Conservation (phyloP, 352 stramenopile genomes). For the Pythium volutum region DNA sequence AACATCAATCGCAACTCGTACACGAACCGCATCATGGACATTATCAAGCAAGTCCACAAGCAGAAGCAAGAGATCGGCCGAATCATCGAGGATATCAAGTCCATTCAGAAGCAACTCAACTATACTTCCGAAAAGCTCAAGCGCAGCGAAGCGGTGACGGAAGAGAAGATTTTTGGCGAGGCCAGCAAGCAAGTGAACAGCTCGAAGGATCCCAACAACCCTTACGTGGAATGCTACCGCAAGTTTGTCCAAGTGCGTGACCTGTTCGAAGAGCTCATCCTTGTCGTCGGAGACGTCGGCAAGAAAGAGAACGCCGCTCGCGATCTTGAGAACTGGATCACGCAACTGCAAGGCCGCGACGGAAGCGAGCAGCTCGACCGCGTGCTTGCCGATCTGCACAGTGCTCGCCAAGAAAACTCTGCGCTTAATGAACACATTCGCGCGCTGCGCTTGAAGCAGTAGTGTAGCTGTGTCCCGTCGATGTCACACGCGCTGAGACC, state of each 20-base stretch:
- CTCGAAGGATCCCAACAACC: slow-evolving; percentile 23
- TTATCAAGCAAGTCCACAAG: slow-evolving; percentile 89
- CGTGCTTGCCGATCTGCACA: slow-evolving; percentile 69
- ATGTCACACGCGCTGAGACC: not conserved
- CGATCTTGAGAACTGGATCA: slow-evolving; percentile 84
- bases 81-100: slow-evolving; percentile 75
- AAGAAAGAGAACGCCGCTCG: slow-evolving; percentile 74
- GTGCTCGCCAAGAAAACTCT: slow-evolving; percentile 68
- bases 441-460: slow-evolving; percentile 12
- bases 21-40: slow-evolving; percentile 88
- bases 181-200: slow-evolving; percentile 30
- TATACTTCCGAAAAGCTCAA: slow-evolving; percentile 74
- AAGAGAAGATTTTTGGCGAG: slow-evolving; percentile 81
- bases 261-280: slow-evolving; percentile 81
- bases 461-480: not conserved
- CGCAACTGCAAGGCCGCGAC: slow-evolving; percentile 71
- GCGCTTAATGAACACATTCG: slow-evolving; percentile 31
- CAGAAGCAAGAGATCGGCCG: slow-evolving; percentile 86
- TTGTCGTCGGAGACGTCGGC: slow-evolving; percentile 57
- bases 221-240: slow-evolving; percentile 82
- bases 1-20: slow-evolving; percentile 77
- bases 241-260: slow-evolving; percentile 81
- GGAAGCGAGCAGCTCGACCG: slow-evolving; percentile 65
- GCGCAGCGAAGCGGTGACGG: slow-evolving; percentile 71
- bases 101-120: slow-evolving; percentile 81